Evolutionary conservation across 805 yeast genomes (phyloP), one percentile per base, ranked within the genome.

Genomic region (Metschnikowia cubensis): DNA sequence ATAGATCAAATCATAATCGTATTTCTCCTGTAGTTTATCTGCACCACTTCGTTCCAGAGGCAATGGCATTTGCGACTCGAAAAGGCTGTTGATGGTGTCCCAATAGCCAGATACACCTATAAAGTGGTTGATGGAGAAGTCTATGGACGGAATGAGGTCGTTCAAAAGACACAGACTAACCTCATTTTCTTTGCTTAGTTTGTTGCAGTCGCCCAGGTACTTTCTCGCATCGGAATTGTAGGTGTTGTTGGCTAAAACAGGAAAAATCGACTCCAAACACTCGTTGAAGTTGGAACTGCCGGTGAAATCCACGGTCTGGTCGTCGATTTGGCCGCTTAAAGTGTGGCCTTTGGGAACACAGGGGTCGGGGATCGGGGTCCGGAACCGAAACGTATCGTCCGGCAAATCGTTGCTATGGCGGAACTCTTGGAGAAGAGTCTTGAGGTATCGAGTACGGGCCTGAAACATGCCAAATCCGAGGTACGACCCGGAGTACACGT

Each of bases 81-180:
- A 59, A 35, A 81, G 65, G 44, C 73, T 70, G n/a, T 75, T 73
- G 36, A 83, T 69, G 4, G 83, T 77, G 57, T 83, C 83, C 83
- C 85, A 82, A 60, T 82, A 82, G 4, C 86, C 87, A 52, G 85
- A 81, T 7, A 84, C 84, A 0, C 87, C 89, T 37, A 81, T 69
- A 50, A 84, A 83, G 50, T 76, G 77, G 54, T 80, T 76, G 33
- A 77, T 67, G 43, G 78, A 77, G 58, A 83, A 81, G 55, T 79
- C 82, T 64, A 83, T 77, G 6, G 78, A 68, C 0, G 87, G 88
- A 29, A 80, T 69, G 18, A 73, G 62, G 54, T 81, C 83, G 42
- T 74, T 71, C 38, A 82, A 61, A 11, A 82, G 62, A 62, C 87
- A 83, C 2, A 81, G 69, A 49, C 75, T 68, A 3, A 67, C 72